phyloP scores from a whole-genome alignment of 2,329 filamentous ascomycete genomes.

The Xylaria sp. region DNA sequence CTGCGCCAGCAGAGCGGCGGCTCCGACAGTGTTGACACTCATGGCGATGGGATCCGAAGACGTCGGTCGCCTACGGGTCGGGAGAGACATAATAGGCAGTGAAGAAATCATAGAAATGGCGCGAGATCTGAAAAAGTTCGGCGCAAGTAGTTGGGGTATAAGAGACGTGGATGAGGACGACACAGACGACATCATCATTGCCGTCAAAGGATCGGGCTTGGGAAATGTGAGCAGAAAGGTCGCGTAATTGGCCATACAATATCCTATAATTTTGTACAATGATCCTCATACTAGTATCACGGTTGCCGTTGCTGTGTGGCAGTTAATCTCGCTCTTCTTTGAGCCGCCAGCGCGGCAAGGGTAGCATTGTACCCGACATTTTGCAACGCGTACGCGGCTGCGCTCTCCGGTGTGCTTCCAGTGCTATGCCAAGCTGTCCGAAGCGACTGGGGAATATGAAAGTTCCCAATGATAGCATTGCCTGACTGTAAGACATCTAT shows the following conservation, averaged over 20 bases:
- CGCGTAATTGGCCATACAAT: constrained; percentile 54
- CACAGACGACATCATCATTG: constrained; percentile 81
- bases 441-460: constrained; percentile 62
- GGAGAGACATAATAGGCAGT: constrained; percentile 81
- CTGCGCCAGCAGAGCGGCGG: constrained; percentile 78
- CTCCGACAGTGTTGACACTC: constrained; percentile 79
- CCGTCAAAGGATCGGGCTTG: constrained; percentile 90
- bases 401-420: constrained; percentile 51
- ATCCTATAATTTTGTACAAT: constrained; percentile 45
- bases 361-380: constrained; percentile 65
- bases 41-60: constrained; percentile 99
- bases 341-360: constrained; percentile 62
- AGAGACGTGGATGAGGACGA: constrained; percentile 75
- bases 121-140: constrained; percentile 87
- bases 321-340: constrained; percentile 51
- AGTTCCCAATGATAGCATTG: constrained; percentile 63
- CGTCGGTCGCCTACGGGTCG: constrained; percentile 85
- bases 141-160: constrained; percentile 89
- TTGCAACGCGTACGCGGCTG: constrained; percentile 62
- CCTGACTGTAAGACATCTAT: constrained; percentile 63
- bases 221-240: constrained; percentile 96
- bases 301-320: constrained; percentile 43
- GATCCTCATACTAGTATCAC: constrained; percentile 37
- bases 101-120: constrained; percentile 84
- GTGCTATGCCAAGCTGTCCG: constrained; percentile 57